These are phyloP conservation scores for Edaphochlamys debaryana DNA, from an alignment of 139 green algal genomes.

Conservation along the genomic window DNA sequence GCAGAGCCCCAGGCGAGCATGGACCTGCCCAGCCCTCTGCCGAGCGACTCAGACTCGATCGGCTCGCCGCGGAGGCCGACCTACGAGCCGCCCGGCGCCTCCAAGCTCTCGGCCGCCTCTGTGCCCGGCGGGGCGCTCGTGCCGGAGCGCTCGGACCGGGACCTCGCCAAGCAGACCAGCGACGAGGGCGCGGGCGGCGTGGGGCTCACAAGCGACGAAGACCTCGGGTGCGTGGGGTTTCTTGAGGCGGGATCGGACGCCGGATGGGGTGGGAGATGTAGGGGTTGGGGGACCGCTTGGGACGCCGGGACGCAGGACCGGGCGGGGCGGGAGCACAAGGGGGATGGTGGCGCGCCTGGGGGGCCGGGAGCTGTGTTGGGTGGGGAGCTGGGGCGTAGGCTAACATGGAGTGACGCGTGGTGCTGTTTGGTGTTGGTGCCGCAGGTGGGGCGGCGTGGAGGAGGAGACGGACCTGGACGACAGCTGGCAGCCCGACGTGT, in stretches of 20 bases:
- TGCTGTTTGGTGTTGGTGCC: no score
- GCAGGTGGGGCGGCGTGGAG: conserved; percentile 25
- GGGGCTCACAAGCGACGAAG: conserved; percentile 26
- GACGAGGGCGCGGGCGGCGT: neutral
- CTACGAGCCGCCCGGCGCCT: conserved; percentile 29
- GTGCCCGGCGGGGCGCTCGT: neutral
- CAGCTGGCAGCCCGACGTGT: conserved; percentile 28
- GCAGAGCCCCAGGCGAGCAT: no score
- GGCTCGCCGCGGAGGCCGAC: neutral
- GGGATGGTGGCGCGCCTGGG: no score
- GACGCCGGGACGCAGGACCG: no score
- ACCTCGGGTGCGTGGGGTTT: neutral
- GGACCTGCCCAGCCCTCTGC: conserved; percentile 37
- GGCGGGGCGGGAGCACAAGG: no score
- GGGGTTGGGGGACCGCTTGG: no score
- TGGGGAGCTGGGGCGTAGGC: no score
- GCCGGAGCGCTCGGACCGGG: conserved; percentile 20
- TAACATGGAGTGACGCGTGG: no score
- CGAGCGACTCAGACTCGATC: conserved; percentile 32
- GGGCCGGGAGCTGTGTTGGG: no score
- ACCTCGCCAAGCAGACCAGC: neutral
- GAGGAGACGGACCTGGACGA: conserved; percentile 27
- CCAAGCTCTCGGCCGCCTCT: neutral
- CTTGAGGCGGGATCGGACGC: no score
- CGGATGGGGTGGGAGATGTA: no score